These are phyloP conservation scores for Termitomyces sp. DNA, from an alignment of 768 basidiomycete species.

Conservation along the genomic window DNA sequence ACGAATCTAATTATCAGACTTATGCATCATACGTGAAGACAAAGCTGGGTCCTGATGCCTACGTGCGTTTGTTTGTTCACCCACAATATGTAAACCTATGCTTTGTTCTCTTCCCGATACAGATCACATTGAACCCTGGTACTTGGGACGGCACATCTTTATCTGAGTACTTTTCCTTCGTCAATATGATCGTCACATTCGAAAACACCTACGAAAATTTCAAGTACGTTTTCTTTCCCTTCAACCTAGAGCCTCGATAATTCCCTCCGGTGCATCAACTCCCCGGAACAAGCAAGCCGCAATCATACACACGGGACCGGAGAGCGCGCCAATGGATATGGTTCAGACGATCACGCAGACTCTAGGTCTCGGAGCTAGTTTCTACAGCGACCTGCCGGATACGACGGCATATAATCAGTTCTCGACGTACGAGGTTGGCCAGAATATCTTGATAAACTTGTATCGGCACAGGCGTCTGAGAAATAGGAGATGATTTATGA, in stretches of 20 bases:
- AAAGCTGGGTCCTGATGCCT: constrained; percentile 10
- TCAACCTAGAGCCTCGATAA: constrained; percentile 14
- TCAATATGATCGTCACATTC: constrained; percentile 22
- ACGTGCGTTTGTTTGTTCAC: constrained; percentile 8
- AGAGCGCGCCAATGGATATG: constrained; percentile 12
- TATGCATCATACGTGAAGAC: constrained; percentile 15
- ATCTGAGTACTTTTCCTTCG: not conserved
- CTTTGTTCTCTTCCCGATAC: not conserved
- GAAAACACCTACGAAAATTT: constrained; percentile 24
- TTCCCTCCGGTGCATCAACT: constrained; percentile 14
- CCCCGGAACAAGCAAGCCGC: constrained; percentile 23
- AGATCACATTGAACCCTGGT: not conserved
- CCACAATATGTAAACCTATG: not conserved
- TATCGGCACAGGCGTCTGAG: constrained; percentile 1
- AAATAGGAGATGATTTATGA: not conserved
- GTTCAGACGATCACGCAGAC: constrained; percentile 13
- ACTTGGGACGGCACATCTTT: not conserved
- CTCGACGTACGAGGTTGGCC: constrained; percentile 9
- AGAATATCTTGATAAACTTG: constrained; percentile 1
- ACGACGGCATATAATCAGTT: constrained; percentile 8
- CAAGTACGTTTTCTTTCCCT: constrained; percentile 11
- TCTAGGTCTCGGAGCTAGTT: constrained; percentile 22
- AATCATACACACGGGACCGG: constrained; percentile 25
- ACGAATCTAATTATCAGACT: constrained; percentile 17
- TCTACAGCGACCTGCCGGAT: constrained; percentile 21